Base-by-base conservation (phyloP, 179 eudicot genomes). In the Spinacia oleracea region DNA sequence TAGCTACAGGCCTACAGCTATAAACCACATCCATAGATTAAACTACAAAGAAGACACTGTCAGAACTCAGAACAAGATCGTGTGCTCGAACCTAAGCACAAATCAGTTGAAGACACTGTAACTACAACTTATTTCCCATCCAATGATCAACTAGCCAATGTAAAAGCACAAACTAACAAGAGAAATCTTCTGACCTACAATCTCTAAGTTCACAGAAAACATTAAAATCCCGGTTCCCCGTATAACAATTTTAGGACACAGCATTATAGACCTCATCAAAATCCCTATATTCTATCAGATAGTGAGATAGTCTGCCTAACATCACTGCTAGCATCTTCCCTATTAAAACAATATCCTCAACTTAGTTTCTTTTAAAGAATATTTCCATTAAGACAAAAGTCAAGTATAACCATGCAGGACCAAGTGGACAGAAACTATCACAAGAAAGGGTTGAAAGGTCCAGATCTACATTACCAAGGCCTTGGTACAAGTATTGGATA, bases 241-340 rank as follows among this genome's bases (percentile, higher is more conserved):
- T 27, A 68, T 20, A 62, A 0, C 15, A 50, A 59, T 77, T 66
- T 51, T 31, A 77, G 59, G 67, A 67, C 1, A 31, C 74, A 77
- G 16, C 65, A 67, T 53, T 29, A 77, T 32, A 42, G 14, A 73
- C 67, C 63, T 14, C 14, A 34, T 15, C 56, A 56, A 43, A 56
- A 55, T 43, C 56, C 20, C 20, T 7, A 31, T 58, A 46, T 35
- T 51, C 18, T 34, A 51, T n/a, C 64, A 70, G 18, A 38, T 38
- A 65, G n/a, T n/a, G 51, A 70, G 18, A 38, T 38, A 31, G n/a
- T 34, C n/a, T 32, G 9, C 35, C 69, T 11, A 64, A 34, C n/a
- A 32, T 64, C 23, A 64, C 11, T 64, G 67, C 6, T 62, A 9
- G 2, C 66, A 62, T 62, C 23, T 32, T 45, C 50, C 8, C 50